Conservation (phyloP, 2,329 filamentous ascomycete species). For the Knoxdaviesia capensis region DNA sequence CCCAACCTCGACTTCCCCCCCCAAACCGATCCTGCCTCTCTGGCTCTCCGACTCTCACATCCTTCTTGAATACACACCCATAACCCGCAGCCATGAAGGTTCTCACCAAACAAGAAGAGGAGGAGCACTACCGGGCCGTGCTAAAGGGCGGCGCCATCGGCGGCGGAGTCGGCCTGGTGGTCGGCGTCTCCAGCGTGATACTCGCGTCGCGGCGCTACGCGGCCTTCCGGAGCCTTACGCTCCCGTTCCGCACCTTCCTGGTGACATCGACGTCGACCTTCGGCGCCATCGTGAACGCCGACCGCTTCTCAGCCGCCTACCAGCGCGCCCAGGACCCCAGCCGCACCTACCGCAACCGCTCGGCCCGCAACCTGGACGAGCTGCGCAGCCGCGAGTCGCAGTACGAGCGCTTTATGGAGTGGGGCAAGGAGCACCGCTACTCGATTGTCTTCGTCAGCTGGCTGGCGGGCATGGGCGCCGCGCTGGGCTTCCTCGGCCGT, state of each 20-base stretch:
- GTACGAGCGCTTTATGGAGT: conserved; percentile 44
- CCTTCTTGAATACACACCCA: no score
- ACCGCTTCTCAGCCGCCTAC: conserved; percentile 44
- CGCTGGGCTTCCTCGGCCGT: conserved; percentile 56
- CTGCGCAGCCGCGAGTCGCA: conserved; percentile 33
- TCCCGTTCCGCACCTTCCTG: conserved; percentile 84
- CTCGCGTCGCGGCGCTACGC: conserved; percentile 50
- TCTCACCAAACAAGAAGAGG: conserved; percentile 82
- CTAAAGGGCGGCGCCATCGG: conserved; percentile 63
- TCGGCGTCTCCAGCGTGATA: conserved; percentile 49
- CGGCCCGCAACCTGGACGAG: conserved; percentile 33
- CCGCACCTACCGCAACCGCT: conserved; percentile 43
- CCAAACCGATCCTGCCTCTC: no score
- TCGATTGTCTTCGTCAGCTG: conserved; percentile 66
- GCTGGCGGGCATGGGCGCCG: conserved; percentile 59
- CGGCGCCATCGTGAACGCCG: conserved; percentile 70
- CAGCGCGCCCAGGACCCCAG: conserved; percentile 51
- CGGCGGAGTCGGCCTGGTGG: conserved; percentile 42
- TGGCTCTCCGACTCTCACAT: no score
- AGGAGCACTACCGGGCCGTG: conserved; percentile 64
- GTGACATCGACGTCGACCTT: conserved; percentile 69
- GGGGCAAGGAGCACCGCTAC: conserved; percentile 67
- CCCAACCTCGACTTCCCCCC: no score
- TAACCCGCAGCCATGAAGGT: conserved; percentile 53
- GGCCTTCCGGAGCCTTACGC: conserved; percentile 59